Base-by-base conservation (phyloP, 192 early-diverging fungal genomes). In the Spizellomyces sp. region DNA sequence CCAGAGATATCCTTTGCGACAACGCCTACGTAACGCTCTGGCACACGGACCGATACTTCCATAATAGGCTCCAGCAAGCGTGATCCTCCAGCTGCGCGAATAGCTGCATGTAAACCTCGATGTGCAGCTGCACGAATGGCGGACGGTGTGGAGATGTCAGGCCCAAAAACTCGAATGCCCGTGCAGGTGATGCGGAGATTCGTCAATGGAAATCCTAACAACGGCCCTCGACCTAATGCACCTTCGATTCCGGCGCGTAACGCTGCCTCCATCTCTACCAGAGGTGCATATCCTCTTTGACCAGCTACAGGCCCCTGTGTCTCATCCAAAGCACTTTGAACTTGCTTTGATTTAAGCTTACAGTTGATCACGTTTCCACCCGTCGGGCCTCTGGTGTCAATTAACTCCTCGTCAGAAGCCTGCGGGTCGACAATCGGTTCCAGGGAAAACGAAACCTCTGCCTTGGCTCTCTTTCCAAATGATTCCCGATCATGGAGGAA, bases 51-150 rank as follows among this genome's bases (percentile, higher is more conserved):
- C 7, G 74, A 66, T 0, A 94, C 84, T 64, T 88, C 80, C 85
- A 95, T 95, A 62, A 96, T 82, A 3, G 96, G 96, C 73, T 98
- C 94, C 4, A 95, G 77, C 58, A 96, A 62, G 9, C 71, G 61
- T 21, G 5, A 15, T 6, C 64, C 52, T 44, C 47, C 66, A 7
- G 59, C 21, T 50, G 56, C 45, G 56, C 56, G 21, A 89, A 89
- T 17, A 83, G 69, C 47, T 81, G 79, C n/a, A 42, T 90, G 54
- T 4, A 84, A 57, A 41, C 84, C 74, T 19, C 42, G 14, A 59
- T 5, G 86, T 73, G n/a, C 77, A 61, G 45, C 95, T 77, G 55
- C 78, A 55, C 36, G 92, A 52, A 61, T 10, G 19, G 78, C 82
- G 4, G 66, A 46, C 19, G 70, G 65, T 15, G 64, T 71, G 10